Evolutionary conservation across 2,329 filamentous ascomycete genomes (phyloP).

Genomic region (Exserohilum turcica): DNA sequence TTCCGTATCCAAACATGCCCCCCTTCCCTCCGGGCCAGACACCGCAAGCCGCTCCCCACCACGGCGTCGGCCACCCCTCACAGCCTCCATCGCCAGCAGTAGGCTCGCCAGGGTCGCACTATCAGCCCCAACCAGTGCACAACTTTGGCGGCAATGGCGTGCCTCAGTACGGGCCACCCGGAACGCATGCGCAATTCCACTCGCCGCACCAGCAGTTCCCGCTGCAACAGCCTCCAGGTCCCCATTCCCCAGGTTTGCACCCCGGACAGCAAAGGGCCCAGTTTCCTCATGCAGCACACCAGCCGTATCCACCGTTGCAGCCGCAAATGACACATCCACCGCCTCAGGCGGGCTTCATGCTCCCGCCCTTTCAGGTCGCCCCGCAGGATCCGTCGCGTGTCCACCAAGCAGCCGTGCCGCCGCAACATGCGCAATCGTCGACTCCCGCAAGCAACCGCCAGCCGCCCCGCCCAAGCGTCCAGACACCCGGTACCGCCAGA

Average conservation of each 20-base stretch:
- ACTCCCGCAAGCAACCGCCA: constrained; percentile 35
- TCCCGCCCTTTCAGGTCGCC: constrained; percentile 55
- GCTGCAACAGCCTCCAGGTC: constrained; percentile 30
- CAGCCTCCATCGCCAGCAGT: constrained; percentile 41
- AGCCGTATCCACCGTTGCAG: constrained; percentile 40
- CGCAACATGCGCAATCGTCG: constrained; percentile 36
- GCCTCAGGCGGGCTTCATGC: constrained; percentile 53
- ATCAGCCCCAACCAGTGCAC: constrained; percentile 32
- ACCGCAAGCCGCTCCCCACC: constrained; percentile 12
- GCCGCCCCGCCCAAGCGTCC: constrained; percentile 13
- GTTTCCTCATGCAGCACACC: constrained; percentile 39
- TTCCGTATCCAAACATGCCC: constrained; percentile 45
- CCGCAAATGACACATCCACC: constrained; percentile 44
- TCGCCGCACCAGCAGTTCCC: constrained; percentile 36
- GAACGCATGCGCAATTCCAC: constrained; percentile 35
- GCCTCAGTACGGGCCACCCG: constrained; percentile 36
- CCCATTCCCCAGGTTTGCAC: constrained; percentile 42
- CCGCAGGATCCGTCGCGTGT: constrained; percentile 50
- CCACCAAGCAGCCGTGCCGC: constrained; percentile 34
- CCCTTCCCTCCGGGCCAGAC: constrained; percentile 40
- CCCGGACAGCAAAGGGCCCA: constrained; percentile 37
- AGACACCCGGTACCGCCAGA: constrained; percentile 24
- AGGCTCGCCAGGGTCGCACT: constrained; percentile 42
- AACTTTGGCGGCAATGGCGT: constrained; percentile 30
- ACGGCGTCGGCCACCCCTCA: constrained; percentile 28